A percentile compares a stretch with the other conserved stretches of the same genome.
phyloP scores from a whole-genome alignment of 1,284 basidiomycete species.

The Irpex sp. region DNA sequence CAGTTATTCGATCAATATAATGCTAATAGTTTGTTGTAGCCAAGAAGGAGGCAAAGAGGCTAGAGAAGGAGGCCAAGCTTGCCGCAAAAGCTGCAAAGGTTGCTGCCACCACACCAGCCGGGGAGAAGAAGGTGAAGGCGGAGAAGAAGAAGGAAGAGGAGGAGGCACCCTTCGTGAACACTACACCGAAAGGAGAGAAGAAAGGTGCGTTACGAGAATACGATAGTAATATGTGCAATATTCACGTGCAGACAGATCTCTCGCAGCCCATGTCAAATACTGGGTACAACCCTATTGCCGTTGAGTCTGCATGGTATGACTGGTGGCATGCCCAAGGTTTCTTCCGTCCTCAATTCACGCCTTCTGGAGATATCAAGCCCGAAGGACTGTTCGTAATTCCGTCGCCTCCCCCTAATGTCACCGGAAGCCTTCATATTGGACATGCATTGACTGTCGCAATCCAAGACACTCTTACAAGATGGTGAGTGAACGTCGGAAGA shows the following conservation, averaged over 20 bases:
- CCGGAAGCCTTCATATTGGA: constrained; percentile 94
- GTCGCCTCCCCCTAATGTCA: constrained; percentile 97
- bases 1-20: constrained; percentile 11
- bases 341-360: constrained; percentile 77
- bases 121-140: constrained; percentile 70
- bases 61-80: constrained; percentile 77
- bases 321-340: constrained; percentile 95
- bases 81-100: constrained; percentile 72
- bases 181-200: constrained; percentile 85
- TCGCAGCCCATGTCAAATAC: constrained; percentile 77
- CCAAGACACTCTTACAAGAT: constrained; percentile 87
- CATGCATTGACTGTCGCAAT: constrained; percentile 93
- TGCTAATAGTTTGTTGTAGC: constrained; percentile 14
- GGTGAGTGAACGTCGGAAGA: constrained; percentile 46
- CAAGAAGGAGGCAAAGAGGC: constrained; percentile 71
- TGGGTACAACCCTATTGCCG: constrained; percentile 93
- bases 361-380: constrained; percentile 53
- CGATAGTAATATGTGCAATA: neutral
- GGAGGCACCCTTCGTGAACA: constrained; percentile 77
- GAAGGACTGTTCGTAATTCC: constrained; percentile 86
- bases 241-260: constrained; percentile 55
- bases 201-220: constrained; percentile 56
- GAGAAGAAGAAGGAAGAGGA: constrained; percentile 75
- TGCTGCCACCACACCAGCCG: constrained; percentile 35
- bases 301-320: constrained; percentile 97